phyloP scores from a whole-genome alignment of 176 grass and related monocot species.

The Rhynchospora pubera region DNA sequence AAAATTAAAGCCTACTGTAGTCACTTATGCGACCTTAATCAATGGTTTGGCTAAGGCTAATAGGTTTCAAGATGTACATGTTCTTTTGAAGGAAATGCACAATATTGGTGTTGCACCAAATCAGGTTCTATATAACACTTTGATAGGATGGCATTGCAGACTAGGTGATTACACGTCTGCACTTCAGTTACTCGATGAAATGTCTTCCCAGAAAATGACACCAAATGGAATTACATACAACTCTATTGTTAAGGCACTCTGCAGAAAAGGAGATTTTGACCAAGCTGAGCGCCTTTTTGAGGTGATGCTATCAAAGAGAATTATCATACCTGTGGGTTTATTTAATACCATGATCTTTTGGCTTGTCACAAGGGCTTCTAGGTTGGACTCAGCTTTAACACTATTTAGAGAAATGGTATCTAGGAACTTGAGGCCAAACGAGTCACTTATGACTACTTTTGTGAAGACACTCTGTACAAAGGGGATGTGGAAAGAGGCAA shows the following conservation, averaged over 20 bases:
- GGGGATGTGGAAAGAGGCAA: conserved; percentile 47
- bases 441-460: conserved; percentile 66
- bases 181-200: conserved; percentile 50
- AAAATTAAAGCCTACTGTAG: conserved; percentile 39
- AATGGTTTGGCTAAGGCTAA: conserved; percentile 61
- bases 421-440: conserved; percentile 68
- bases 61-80: conserved; percentile 34
- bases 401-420: conserved; percentile 53
- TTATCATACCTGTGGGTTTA: conserved; percentile 46
- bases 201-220: conserved; percentile 44
- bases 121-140: conserved; percentile 73
- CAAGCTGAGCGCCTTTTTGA: conserved; percentile 55
- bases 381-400: conserved; percentile 44
- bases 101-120: conserved; percentile 43
- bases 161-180: conserved; percentile 35
- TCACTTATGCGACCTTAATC: conserved; percentile 76
- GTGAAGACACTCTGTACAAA: conserved; percentile 53
- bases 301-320: conserved; percentile 62
- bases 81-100: conserved; percentile 57
- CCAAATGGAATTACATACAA: conserved; percentile 67
- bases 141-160: conserved; percentile 70
- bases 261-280: conserved; percentile 60
- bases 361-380: conserved; percentile 39
- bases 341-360: conserved; percentile 64
- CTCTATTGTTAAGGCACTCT: conserved; percentile 52